Conservation (phyloP, 345 rosid genomes). For the thale cress (Arabidopsis thaliana) region TAIR10.1 NC_003074.8:7789001-7789500, state of each 20-base stretch:
- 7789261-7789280: no score
- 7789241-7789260: conserved; percentile 35
- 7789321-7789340: no score
- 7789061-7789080: conserved; percentile 6
- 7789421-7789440: conserved; percentile 41
- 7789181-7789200: conserved; percentile 22
- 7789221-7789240: conserved; percentile 47
- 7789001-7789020: neutral
- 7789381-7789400: conserved; percentile 25
- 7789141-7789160: conserved; percentile 9
- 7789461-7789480: conserved; percentile 9
- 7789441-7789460: conserved; percentile 31
- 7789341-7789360: conserved; percentile 40
- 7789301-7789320: conserved; percentile 3
- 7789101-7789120: conserved; percentile 17
- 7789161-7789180: conserved; percentile 40
- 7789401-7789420: conserved; percentile 38
- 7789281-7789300: conserved; percentile 7
- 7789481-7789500: conserved; percentile 25
- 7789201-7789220: conserved; percentile 10
- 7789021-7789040: neutral
- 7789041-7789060: neutral
- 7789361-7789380: conserved; percentile 38
- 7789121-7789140: conserved; percentile 5
- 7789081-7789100: neutral